Evolutionary conservation across 2,329 filamentous ascomycete species (phyloP), one percentile per base, ranked within the genome.

Genomic region (Xylariaceae sp.): DNA sequence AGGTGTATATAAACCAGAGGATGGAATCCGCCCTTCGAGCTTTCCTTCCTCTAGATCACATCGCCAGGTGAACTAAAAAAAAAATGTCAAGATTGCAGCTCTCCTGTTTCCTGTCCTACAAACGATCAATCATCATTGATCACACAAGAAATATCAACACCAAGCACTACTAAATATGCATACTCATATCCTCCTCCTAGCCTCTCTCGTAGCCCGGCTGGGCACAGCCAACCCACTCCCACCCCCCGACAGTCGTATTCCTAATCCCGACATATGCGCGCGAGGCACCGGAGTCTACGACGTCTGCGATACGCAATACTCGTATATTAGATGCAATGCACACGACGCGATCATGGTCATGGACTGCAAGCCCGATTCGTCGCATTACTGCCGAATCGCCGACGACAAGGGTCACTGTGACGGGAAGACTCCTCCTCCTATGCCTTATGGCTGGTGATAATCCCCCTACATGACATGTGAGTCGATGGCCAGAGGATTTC

Each of bases 301-400:
- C 28, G 37, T 56, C 24, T 62, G 59, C 45, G 59, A 62, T 29
- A 53, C 52, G 4, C 11, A 34, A 2, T 16, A 53, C 44, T 62
- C 59, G 6, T 62, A 37, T 21, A 9, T 59, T 2, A 49, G 55
- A 11, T 62, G 59, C 29, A 14, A 29, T 3, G 59, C 56, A 8
- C 56, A 62, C 34, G 28, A 56, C 1, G 47, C 56, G 4, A 8
- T 56, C n/a, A 11, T 58, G 11, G 14, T 53, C 33, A 14, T 23
- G 3, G 59, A 62, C 40, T 62, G 59, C 26, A 44, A 6, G 9
- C 1, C 14, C 6, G 17, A 8, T 7, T 2, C 19, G 11, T 31
- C 43, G 0, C 50, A 16, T 1, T 62, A 49, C 36, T 62, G 59
- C 26, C 52, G 24, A 2, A 31, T 62, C 17, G n/a, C 40, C 34